A percentile compares a stretch with the other conserved stretches of the same genome.
Evolutionary conservation across 2,329 filamentous ascomycete species (phyloP).

Genomic region (Keithomyces neogunnii): DNA sequence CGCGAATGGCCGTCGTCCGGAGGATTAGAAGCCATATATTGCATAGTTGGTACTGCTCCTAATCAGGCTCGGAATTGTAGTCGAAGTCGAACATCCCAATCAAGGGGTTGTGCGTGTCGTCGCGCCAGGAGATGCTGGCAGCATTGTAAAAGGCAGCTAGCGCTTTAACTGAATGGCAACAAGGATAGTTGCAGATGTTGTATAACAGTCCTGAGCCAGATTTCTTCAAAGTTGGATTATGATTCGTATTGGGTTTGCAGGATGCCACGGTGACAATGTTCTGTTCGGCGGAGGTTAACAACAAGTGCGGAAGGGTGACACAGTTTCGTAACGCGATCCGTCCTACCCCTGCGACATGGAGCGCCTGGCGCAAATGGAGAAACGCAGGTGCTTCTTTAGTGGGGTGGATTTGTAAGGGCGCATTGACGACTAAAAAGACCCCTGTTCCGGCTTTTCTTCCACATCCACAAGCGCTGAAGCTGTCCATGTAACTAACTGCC

Average conservation of each 20-base stretch:
- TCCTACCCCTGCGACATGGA: background rate
- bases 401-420: too few species aligned
- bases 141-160: background rate
- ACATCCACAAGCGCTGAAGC: background rate
- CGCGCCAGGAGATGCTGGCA: background rate
- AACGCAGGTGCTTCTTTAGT: too few species aligned
- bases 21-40: constrained; percentile 21
- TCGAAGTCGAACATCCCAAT: constrained; percentile 4
- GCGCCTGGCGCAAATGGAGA: too few species aligned
- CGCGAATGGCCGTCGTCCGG: constrained; percentile 17
- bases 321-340: background rate
- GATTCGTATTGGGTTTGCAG: background rate
- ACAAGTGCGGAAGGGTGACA: background rate
- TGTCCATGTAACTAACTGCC: background rate
- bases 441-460: background rate
- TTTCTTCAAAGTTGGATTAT: background rate
- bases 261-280: background rate
- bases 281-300: too few species aligned
- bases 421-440: background rate
- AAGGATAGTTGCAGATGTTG: background rate
- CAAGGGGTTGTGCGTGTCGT: background rate
- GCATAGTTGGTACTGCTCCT: background rate
- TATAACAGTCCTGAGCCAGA: background rate
- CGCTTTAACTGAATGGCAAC: background rate
- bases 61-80: background rate